Evolutionary conservation across 2,329 filamentous ascomycete genomes (phyloP).

Genomic region (Aspergillus felis): DNA sequence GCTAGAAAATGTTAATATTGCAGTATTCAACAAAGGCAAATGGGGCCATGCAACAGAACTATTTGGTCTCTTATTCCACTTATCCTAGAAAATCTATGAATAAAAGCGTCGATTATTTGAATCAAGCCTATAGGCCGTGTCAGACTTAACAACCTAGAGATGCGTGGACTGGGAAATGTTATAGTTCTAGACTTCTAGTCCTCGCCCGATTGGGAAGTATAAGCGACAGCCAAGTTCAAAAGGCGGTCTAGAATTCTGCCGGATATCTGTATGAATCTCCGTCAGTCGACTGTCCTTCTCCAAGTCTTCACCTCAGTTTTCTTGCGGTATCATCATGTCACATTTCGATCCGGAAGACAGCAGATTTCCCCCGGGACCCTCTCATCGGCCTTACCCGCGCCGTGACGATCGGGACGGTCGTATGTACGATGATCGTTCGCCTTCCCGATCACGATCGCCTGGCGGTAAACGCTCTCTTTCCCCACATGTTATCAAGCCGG

Average conservation of each 20-base stretch:
- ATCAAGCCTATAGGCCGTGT: neutral
- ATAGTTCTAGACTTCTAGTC: neutral
- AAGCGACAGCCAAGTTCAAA: neutral
- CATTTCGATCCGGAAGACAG: constrained; percentile 25
- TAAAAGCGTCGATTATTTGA: neutral
- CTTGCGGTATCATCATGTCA: constrained; percentile 23
- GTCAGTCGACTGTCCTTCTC: neutral
- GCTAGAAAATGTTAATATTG: neutral
- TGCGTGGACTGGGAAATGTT: neutral
- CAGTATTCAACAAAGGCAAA: neutral
- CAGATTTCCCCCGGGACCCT: constrained; percentile 20
- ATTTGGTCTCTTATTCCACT: neutral
- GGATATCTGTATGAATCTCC: neutral
- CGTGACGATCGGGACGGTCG: constrained; percentile 38
- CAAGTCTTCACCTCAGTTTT: constrained; percentile 1
- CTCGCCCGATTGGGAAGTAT: neutral
- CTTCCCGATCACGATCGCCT: constrained; percentile 41
- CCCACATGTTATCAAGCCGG: constrained; percentile 40
- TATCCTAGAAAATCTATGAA: neutral
- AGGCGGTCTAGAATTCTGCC: constrained; percentile 19
- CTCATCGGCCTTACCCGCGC: constrained; percentile 22
- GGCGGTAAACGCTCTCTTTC: constrained; percentile 43
- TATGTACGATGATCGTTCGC: constrained; percentile 46
- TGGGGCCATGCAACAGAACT: neutral
- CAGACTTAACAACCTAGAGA: neutral